phyloP scores from a whole-genome alignment of 176 grass and related monocot genomes.

The Sorghum bicolor region DNA sequence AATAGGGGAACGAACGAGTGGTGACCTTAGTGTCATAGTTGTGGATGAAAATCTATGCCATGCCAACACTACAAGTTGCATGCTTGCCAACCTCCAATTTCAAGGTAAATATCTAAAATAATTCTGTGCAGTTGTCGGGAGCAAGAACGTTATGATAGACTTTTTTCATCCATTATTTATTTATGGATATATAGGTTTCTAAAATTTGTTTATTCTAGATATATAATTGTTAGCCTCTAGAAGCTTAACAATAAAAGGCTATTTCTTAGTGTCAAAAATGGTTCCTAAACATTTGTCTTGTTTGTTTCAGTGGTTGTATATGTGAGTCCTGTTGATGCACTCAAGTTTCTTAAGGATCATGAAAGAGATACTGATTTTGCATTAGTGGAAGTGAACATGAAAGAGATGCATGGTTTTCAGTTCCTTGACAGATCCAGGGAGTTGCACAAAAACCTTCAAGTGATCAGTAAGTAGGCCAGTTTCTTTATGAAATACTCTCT shows the following conservation, averaged over 20 bases:
- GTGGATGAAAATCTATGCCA: conserved; percentile 14
- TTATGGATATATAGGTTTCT: not conserved
- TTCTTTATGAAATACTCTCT: not conserved
- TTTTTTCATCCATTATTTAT: not conserved
- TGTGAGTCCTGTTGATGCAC: conserved; percentile 18
- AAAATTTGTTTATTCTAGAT: not conserved
- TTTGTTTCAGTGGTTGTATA: not conserved
- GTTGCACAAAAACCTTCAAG: conserved; percentile 23
- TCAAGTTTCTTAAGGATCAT: conserved; percentile 12
- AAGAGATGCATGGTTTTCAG: conserved; percentile 30
- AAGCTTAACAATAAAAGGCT: not conserved
- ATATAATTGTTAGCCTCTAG: not conserved
- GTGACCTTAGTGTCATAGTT: not conserved
- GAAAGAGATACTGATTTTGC: conserved; percentile 14
- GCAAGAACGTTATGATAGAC: not conserved
- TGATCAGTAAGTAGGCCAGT: conserved; percentile 36
- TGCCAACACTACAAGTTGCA: not conserved
- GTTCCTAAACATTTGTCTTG: not conserved
- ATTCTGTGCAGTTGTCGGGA: not conserved
- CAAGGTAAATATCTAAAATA: not conserved
- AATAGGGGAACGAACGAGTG: not conserved
- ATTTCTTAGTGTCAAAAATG: not conserved
- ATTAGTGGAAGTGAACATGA: conserved; percentile 20
- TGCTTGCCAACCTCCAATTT: not conserved
- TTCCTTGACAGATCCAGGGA: conserved; percentile 11